Conservation (phyloP, 2,329 filamentous ascomycete genomes). For the Drechslerella stenobrocha region DNA sequence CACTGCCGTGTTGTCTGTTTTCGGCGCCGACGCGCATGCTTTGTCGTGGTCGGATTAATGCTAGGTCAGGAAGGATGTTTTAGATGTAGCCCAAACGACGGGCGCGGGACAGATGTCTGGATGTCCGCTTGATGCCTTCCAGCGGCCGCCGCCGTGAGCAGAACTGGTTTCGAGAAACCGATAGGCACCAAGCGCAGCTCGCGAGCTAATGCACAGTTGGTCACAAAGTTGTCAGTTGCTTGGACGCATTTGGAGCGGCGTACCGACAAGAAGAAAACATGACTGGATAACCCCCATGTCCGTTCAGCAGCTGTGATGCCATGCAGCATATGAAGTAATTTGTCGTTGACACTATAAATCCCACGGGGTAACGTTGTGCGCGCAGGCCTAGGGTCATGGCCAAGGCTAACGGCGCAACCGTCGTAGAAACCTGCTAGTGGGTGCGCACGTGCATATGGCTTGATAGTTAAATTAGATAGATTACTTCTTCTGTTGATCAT, state of each 20-base stretch:
- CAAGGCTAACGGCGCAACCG: neutral
- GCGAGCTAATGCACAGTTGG: slow-evolving; percentile 28
- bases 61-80: neutral
- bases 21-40: neutral
- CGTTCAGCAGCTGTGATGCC: slow-evolving; percentile 34
- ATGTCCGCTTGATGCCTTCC: neutral
- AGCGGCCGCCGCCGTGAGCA: neutral
- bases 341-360: no score
- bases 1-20: neutral
- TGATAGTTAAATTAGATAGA: no score
- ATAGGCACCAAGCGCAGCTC: slow-evolving; percentile 31
- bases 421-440: no score
- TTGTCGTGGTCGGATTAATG: neutral
- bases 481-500: no score
- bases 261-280: neutral
- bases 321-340: slow-evolving; percentile 21
- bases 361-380: slow-evolving; percentile 4
- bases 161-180: slow-evolving; percentile 30
- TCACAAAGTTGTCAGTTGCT: slow-evolving; percentile 34
- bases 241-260: slow-evolving; percentile 12
- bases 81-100: neutral
- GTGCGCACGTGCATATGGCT: neutral
- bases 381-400: neutral
- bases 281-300: slow-evolving; percentile 12
- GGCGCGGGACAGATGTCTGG: slow-evolving; percentile 15